A percentile compares a stretch with the other conserved stretches of the same genome.
These are phyloP conservation scores for Sporothrix euskadiensis DNA, from an alignment of 2,329 filamentous ascomycete species.

Conservation along the genomic window DNA sequence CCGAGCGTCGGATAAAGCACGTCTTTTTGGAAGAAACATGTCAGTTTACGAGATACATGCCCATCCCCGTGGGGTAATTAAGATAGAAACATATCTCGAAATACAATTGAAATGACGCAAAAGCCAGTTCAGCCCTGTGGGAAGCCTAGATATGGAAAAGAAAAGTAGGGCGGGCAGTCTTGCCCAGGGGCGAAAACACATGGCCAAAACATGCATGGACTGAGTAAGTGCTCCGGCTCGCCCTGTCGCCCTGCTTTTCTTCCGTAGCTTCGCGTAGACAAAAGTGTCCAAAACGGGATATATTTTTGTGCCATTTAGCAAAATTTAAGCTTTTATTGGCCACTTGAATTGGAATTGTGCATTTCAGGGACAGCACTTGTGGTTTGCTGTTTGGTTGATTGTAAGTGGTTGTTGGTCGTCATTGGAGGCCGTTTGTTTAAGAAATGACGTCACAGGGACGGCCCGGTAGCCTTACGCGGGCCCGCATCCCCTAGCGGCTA, in stretches of 20 bases:
- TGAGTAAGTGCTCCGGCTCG: neutral
- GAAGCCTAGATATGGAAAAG: neutral
- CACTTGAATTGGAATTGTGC: neutral
- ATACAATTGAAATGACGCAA: neutral
- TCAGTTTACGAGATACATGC: neutral
- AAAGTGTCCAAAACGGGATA: neutral
- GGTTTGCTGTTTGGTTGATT: neutral
- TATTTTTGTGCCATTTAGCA: neutral
- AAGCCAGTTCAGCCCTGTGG: neutral
- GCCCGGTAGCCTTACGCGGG: slow-evolving; percentile 18
- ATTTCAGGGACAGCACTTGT: neutral
- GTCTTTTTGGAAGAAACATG: no score
- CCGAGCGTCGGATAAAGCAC: neutral
- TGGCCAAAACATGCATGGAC: neutral
- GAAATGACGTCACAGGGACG: slow-evolving; percentile 15
- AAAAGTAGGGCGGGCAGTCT: neutral
- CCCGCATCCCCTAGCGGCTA: neutral
- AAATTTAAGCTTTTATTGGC: neutral
- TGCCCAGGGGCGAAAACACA: neutral
- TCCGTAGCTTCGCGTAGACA: neutral
- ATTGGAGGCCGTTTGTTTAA: neutral
- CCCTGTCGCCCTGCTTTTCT: neutral
- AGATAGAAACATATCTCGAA: neutral
- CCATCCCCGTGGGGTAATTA: neutral
- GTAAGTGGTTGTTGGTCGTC: neutral